phyloP scores from a whole-genome alignment of 768 basidiomycete genomes.

The Pholiota microspora region DNA sequence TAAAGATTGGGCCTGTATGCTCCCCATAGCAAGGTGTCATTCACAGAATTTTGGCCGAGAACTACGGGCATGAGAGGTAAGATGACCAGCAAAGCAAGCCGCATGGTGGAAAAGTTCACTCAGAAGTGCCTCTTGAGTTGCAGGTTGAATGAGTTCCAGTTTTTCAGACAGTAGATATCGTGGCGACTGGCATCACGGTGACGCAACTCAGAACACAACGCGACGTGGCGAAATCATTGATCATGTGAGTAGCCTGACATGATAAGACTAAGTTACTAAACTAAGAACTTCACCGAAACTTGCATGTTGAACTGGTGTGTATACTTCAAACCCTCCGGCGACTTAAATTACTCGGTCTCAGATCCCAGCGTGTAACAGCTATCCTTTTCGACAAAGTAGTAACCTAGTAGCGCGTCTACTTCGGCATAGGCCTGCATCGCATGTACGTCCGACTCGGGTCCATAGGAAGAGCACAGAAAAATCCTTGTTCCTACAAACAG shows the following conservation, averaged over 20 bases:
- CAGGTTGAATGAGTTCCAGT: background rate
- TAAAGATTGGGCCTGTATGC: slow-evolving; percentile 92
- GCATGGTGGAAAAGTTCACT: slow-evolving; percentile 31
- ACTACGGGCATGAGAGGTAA: slow-evolving; percentile 41
- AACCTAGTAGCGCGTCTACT: slow-evolving; percentile 17
- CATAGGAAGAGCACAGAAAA: slow-evolving; percentile 68
- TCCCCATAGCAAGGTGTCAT: slow-evolving; percentile 75
- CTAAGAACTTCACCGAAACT: no score
- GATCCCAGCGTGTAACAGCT: no score
- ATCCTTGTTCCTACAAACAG: slow-evolving; percentile 50
- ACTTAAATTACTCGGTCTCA: no score
- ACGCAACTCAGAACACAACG: background rate
- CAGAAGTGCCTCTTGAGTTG: background rate
- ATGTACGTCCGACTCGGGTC: slow-evolving; percentile 66
- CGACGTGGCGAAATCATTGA: slow-evolving; percentile 11
- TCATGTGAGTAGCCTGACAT: slow-evolving; percentile 3
- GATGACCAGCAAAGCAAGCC: slow-evolving; percentile 41
- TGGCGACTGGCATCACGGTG: background rate
- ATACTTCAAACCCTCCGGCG: no score
- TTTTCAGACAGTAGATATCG: background rate
- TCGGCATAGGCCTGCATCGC: slow-evolving; percentile 65
- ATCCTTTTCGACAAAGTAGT: background rate
- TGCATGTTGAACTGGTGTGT: no score
- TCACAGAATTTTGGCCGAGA: slow-evolving; percentile 26
- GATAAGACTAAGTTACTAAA: background rate